Conservation (phyloP, 495 filamentous ascomycete species). For the Entonaema liquescens region DNA sequence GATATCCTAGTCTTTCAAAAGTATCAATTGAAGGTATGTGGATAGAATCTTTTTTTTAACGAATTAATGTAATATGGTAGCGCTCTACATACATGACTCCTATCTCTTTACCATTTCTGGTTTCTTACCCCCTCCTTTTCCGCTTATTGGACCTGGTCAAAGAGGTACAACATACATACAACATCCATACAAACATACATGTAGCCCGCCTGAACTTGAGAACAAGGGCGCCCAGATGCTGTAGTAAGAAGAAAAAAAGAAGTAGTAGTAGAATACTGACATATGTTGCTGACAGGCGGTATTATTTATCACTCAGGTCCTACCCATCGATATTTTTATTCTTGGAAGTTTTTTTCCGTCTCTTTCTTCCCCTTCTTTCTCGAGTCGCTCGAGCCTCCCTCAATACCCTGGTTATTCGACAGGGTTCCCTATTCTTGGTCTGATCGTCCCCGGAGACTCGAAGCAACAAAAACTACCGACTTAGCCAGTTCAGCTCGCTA, state of each 20-base stretch:
- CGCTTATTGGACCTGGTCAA: conserved; percentile 19
- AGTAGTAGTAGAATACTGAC: conserved; percentile 3
- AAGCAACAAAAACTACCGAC: conserved; percentile 30
- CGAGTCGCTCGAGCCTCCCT: conserved; percentile 33
- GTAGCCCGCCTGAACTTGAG: conserved; percentile 6
- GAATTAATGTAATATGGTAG: not conserved
- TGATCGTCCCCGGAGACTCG: conserved; percentile 36
- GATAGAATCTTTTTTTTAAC: not conserved
- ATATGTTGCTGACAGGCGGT: conserved; percentile 34
- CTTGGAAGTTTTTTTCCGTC: conserved; percentile 16
- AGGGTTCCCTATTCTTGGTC: conserved; percentile 30
- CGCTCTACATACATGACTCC: not conserved
- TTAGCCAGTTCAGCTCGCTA: conserved; percentile 18
- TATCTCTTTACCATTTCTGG: conserved; percentile 4
- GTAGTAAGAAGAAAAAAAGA: conserved; percentile 25
- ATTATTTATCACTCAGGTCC: conserved; percentile 41
- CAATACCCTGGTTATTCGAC: conserved; percentile 26
- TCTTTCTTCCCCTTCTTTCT: conserved; percentile 20
- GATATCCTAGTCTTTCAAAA: not conserved
- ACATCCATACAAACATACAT: conserved; percentile 16
- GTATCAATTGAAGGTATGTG: not conserved
- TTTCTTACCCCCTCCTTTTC: conserved; percentile 33
- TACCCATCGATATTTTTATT: conserved; percentile 24
- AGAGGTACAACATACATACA: conserved; percentile 33
- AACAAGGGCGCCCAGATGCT: conserved; percentile 24